These are phyloP conservation scores for Coemansia sp. DNA, from an alignment of 192 early-diverging fungal genomes.

Conservation along the genomic window DNA sequence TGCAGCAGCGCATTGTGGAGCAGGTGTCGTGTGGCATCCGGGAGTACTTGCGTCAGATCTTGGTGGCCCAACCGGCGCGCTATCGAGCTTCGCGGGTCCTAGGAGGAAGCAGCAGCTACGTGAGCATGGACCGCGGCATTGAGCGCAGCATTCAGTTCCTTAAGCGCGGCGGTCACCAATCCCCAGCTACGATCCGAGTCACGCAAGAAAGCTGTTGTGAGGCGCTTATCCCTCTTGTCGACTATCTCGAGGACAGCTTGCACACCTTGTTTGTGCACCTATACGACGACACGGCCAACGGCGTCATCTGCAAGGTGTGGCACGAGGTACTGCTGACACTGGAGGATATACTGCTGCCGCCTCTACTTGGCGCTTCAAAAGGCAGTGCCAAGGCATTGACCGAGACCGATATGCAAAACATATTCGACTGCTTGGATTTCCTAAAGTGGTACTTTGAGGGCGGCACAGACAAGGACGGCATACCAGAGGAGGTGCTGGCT, in stretches of 20 bases:
- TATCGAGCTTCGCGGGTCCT: conserved; percentile 30
- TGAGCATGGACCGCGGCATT: conserved; percentile 43
- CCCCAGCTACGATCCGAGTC: conserved; percentile 32
- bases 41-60: conserved; percentile 63
- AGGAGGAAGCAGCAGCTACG: not conserved
- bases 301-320: conserved; percentile 69
- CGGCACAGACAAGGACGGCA: conserved; percentile 64
- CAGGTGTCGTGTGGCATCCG: conserved; percentile 65
- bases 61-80: conserved; percentile 51
- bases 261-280: conserved; percentile 64
- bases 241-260: conserved; percentile 74
- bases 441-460: conserved; percentile 73
- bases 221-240: conserved; percentile 64
- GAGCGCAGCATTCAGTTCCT: conserved; percentile 57
- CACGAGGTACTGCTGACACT: conserved; percentile 64
- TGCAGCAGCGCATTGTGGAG: conserved; percentile 68
- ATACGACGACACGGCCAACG: conserved; percentile 61
- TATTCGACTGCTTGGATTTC: conserved; percentile 70
- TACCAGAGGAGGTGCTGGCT: conserved; percentile 60
- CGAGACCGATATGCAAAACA: conserved; percentile 61
- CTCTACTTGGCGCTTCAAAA: conserved; percentile 59
- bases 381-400: conserved; percentile 60
- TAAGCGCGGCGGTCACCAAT: conserved; percentile 34
- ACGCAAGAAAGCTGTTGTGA: conserved; percentile 61
- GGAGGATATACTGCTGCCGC: conserved; percentile 70